phyloP scores from a whole-genome alignment of 768 basidiomycete species.

The Dentipellis sp. region DNA sequence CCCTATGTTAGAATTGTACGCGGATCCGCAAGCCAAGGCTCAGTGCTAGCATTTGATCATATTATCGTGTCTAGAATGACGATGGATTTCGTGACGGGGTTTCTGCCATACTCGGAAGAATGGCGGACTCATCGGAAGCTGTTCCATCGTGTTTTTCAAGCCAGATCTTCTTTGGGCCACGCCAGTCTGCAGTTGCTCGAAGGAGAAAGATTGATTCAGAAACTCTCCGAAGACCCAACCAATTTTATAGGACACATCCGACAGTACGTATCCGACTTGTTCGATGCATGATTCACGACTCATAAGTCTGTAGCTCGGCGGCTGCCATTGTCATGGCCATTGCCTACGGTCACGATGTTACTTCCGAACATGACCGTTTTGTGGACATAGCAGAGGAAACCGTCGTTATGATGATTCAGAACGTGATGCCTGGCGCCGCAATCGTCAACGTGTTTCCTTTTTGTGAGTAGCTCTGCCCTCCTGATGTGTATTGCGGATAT shows the following conservation, averaged over 20 bases:
- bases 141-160: neutral
- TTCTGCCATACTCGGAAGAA: slow-evolving; percentile 21
- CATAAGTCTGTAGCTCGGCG: neutral
- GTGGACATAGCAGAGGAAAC: neutral
- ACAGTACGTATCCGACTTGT: neutral
- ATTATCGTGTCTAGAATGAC: slow-evolving; percentile 17
- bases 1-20: neutral
- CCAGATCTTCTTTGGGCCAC: neutral
- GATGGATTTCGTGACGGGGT: slow-evolving; percentile 18
- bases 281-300: too few species aligned
- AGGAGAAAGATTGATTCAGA: neutral
- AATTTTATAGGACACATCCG: neutral
- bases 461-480: neutral
- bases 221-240: neutral
- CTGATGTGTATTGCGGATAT: too few species aligned
- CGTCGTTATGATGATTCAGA: neutral
- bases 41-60: slow-evolving; percentile 10
- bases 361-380: neutral
- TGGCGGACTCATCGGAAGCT: slow-evolving; percentile 22
- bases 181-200: neutral
- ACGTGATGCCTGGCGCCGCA: neutral
- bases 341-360: neutral
- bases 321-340: neutral
- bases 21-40: neutral
- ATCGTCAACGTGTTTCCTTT: neutral